Base-by-base conservation (phyloP, 176 grass and related monocot genomes). In the Oryza rufipogon region DNA sequence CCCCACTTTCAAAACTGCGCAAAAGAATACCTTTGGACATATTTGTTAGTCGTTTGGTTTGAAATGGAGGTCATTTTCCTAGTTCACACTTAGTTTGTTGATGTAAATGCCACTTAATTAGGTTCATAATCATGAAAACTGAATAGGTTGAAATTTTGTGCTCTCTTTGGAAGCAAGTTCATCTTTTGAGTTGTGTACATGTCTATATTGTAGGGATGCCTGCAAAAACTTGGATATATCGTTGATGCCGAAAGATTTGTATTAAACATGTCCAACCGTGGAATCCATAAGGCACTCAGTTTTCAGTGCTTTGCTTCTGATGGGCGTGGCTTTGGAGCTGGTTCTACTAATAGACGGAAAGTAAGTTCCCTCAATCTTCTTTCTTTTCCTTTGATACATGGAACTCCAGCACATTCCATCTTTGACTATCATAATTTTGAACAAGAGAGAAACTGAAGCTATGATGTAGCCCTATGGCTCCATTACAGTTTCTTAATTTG, bases 341-440 rank as follows among this genome's bases (percentile, higher is more conserved):
- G 75, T 51, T 80, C 72, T 38, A 49, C 76, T 22, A 85, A 85
- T 51, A 89, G 80, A 71, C 60, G 52, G 74, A 89, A 84, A 85
- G 87, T 89, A 75, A 38, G 87, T 85, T 75, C 19, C 39, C 11
- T 48, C 20, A 49, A n/a, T 28, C 38, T 28, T 76, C 39, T 76
- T 76, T 23, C 26, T n/a, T 61, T 81, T 16, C 25, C 79, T 28
- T 81, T 9, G 1, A 56, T 81, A 25, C 73, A 14, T 25, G 6
- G 6, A 14, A 39, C 33, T 68, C 1, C 71, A 47, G 47, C 20
- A 7, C 33, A 58, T n/a, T 17, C 8, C 34, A 86, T 39, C 11
- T 86, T 81, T 12, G 4, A 14, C 11, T 80, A 66, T 36, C n/a
- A 20, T 49, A 66, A 47, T 46, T 20, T 58, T 68, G 15, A 68